Conservation (phyloP, 257 asterid genomes). For the Gardenia jasminoides region DNA sequence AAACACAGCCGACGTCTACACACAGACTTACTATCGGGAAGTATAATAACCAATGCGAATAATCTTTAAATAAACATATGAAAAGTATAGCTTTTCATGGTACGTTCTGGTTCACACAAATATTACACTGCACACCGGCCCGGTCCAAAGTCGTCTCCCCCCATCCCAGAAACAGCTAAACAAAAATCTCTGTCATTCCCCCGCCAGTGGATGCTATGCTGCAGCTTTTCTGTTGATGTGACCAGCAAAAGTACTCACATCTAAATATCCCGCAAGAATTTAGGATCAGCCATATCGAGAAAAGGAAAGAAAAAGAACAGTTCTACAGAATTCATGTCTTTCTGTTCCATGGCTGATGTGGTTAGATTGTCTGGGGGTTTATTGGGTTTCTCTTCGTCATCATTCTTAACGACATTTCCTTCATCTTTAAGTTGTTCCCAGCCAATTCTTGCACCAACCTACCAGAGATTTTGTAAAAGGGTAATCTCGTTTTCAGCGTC, state of each 20-base stretch:
- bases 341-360: constrained; percentile 63
- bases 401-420: constrained; percentile 42
- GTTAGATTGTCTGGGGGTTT: constrained; percentile 45
- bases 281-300: background rate
- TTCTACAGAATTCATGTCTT: background rate
- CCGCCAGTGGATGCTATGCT: constrained; percentile 18
- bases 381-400: constrained; percentile 47
- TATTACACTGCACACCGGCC: background rate
- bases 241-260: background rate
- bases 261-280: background rate
- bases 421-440: constrained; percentile 45
- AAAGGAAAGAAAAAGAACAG: background rate
- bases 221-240: constrained; percentile 13
- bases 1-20: constrained; percentile 1
- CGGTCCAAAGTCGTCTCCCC: constrained; percentile 9
- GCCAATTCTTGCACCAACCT: constrained; percentile 32
- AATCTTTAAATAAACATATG: background rate
- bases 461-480: constrained; percentile 38
- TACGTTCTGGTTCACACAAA: constrained; percentile 43
- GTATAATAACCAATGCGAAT: background rate
- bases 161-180: background rate
- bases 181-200: constrained; percentile 14
- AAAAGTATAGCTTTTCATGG: background rate
- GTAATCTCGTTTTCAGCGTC: constrained; percentile 39
- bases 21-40: no score